A percentile compares a stretch with the other conserved stretches of the same genome.
phyloP scores from a whole-genome alignment of 2,329 filamentous ascomycete genomes.

The Alternaria sp. region DNA sequence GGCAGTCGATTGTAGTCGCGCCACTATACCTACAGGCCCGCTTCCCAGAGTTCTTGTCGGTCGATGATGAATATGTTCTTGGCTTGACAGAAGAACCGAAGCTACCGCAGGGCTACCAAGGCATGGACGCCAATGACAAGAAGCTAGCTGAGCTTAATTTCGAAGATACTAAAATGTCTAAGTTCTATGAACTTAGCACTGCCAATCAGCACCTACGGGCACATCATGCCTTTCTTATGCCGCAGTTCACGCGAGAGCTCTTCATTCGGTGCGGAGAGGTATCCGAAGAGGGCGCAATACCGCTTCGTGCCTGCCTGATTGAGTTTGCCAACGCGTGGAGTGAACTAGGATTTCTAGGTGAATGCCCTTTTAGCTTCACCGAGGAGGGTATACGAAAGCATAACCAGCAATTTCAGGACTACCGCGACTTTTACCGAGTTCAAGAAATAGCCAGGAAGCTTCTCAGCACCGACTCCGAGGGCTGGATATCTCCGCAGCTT shows the following conservation, averaged over 20 bases:
- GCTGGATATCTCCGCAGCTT: conserved; percentile 48
- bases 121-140: conserved; percentile 21
- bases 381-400: conserved; percentile 42
- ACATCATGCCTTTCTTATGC: conserved; percentile 33
- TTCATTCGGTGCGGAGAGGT: conserved; percentile 41
- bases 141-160: conserved; percentile 14
- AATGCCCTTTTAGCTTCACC: conserved; percentile 42
- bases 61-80: conserved; percentile 26
- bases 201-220: conserved; percentile 28
- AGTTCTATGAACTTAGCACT: conserved; percentile 45
- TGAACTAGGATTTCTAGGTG: conserved; percentile 29
- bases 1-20: conserved; percentile 36
- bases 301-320: conserved; percentile 48
- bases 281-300: conserved; percentile 44
- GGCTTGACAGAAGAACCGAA: conserved; percentile 13
- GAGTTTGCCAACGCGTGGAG: conserved; percentile 42
- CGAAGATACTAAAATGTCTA: conserved; percentile 28
- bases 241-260: conserved; percentile 43
- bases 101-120: conserved; percentile 20
- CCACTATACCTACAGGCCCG: conserved; percentile 29
- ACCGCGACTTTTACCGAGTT: conserved; percentile 39
- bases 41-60: conserved; percentile 27
- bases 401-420: conserved; percentile 41
- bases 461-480: conserved; percentile 48
- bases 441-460: conserved; percentile 39